These are phyloP conservation scores for Carex cristatella DNA, from an alignment of 176 grass and related monocot species.

Conservation along the genomic window DNA sequence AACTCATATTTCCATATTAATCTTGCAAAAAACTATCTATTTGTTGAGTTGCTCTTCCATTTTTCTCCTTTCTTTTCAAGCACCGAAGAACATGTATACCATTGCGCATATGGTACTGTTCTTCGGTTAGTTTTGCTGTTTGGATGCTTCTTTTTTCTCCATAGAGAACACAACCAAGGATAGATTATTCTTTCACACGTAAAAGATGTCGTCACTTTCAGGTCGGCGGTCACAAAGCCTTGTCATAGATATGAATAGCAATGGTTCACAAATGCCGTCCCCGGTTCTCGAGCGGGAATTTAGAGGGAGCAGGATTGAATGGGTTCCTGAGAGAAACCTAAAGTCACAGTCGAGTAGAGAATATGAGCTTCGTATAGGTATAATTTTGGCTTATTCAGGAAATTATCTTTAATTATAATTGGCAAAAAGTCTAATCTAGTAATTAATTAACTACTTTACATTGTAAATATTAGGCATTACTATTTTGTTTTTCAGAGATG, in stretches of 20 bases:
- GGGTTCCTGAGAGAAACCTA: conserved; percentile 14
- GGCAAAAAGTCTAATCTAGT: not conserved
- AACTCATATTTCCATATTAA: not conserved
- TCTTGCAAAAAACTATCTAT: not conserved
- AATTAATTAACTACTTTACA: not conserved
- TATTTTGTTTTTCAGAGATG: conserved; percentile 31
- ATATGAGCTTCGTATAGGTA: conserved; percentile 33
- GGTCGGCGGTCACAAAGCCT: conserved; percentile 19
- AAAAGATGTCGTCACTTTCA: conserved; percentile 33
- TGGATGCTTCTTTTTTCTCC: conserved; percentile 27
- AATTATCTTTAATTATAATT: not conserved
- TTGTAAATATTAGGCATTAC: not conserved
- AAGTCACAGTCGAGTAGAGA: not conserved
- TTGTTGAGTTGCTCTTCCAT: not conserved
- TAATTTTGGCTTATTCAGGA: not conserved
- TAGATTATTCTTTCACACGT: conserved; percentile 28
- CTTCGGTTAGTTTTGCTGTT: not conserved
- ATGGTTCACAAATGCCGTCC: conserved; percentile 1
- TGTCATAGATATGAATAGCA: not conserved
- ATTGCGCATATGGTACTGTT: not conserved
- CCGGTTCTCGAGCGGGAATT: conserved; percentile 21
- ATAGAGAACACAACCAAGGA: conserved; percentile 43
- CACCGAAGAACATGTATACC: conserved; percentile 1
- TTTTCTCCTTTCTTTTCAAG: not conserved
- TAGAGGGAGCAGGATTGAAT: conserved; percentile 33